phyloP scores from a whole-genome alignment of 345 rosid genomes.

The Gossypium longicalyx region DNA sequence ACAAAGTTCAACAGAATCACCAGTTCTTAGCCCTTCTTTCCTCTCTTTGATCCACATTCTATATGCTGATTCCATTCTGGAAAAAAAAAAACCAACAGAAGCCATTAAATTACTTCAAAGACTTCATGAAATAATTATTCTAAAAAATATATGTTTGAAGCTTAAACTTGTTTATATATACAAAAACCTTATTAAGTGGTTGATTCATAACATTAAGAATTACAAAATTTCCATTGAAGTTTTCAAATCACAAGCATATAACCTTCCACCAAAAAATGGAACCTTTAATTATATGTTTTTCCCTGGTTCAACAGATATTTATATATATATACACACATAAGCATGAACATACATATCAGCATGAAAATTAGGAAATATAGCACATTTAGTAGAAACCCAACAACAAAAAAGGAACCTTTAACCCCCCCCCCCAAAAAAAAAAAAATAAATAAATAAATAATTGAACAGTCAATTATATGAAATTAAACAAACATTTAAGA shows the following conservation, averaged over 20 bases:
- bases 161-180: not conserved
- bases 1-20: conserved; percentile 44
- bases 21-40: conserved; percentile 33
- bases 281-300: not conserved
- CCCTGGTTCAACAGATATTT: not conserved
- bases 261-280: not conserved
- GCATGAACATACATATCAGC: not conserved
- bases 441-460: not conserved
- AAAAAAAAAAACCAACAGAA: conserved; percentile 16
- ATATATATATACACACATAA: not conserved
- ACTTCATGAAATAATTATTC: not conserved
- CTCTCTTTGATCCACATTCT: conserved; percentile 66
- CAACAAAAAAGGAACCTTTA: not conserved
- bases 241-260: not conserved
- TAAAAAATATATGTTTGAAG: not conserved
- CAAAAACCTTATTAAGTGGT: not conserved
- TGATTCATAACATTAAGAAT: not conserved
- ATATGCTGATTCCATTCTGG: conserved; percentile 80
- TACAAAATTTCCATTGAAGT: not conserved
- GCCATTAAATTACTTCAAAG: not conserved
- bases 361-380: not conserved
- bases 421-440: too few species aligned
- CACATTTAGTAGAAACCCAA: not conserved
- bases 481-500: not conserved
- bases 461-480: not conserved